phyloP scores from a whole-genome alignment of 495 filamentous ascomycete species.

The Chlorociboria aeruginascens region DNA sequence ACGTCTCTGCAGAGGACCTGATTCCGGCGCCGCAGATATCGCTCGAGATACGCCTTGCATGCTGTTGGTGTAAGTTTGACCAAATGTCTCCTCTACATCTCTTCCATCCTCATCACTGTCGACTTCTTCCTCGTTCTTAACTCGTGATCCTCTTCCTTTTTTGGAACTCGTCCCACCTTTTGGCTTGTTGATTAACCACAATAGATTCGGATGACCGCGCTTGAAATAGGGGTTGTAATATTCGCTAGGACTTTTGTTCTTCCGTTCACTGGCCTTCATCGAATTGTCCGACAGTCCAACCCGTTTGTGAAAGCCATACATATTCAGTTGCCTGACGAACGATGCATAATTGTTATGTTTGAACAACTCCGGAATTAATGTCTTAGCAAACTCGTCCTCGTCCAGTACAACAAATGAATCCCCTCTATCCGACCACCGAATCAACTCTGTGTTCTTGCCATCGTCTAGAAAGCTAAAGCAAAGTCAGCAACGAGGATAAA shows the following conservation, averaged over 20 bases:
- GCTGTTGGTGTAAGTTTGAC: slow-evolving; percentile 11
- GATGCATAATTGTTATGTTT: slow-evolving; percentile 99
- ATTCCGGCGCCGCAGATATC: slow-evolving; percentile 23
- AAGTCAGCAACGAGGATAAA: slow-evolving; percentile 7
- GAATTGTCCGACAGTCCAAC: slow-evolving; percentile 95
- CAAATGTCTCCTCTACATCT: slow-evolving; percentile 28
- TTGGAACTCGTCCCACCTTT: slow-evolving; percentile 43
- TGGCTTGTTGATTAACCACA: slow-evolving; percentile 97
- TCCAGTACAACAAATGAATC: slow-evolving; percentile 95
- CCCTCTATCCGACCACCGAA: slow-evolving; percentile 93
- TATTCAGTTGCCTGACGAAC: slow-evolving; percentile 95
- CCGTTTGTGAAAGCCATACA: slow-evolving; percentile 99
- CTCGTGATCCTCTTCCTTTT: slow-evolving; percentile 38
- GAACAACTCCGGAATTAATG: slow-evolving; percentile 90
- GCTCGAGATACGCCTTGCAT: slow-evolving; percentile 9
- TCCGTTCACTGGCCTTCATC: slow-evolving; percentile 90
- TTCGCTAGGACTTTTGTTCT: slow-evolving; percentile 95
- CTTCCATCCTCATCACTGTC: slow-evolving; percentile 59
- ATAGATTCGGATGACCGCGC: slow-evolving; percentile 78
- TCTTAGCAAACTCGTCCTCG: slow-evolving; percentile 98
- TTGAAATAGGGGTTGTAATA: slow-evolving; percentile 96
- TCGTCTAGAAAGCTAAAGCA: slow-evolving; percentile 75
- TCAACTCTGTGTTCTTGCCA: slow-evolving; percentile 81
- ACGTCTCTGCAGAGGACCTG: slow-evolving; percentile 52
- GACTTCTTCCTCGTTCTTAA: slow-evolving; percentile 62